Base-by-base conservation (phyloP, 495 filamentous ascomycete genomes). In the Penicillium egyptiacum region DNA sequence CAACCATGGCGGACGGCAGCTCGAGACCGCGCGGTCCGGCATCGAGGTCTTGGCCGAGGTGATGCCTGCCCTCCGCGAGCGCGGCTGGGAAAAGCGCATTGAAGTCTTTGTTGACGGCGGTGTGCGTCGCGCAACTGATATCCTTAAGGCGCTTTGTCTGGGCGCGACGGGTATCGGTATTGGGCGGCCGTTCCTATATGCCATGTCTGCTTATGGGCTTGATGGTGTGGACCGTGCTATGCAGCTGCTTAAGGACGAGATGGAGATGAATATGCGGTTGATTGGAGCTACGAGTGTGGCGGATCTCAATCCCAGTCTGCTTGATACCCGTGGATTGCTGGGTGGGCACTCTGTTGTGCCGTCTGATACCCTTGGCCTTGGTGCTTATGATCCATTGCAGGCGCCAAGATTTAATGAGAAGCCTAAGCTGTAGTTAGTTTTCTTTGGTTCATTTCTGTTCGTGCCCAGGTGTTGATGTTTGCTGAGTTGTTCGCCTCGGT, bases 241-340 rank as follows among this genome's bases (percentile, higher is more conserved):
- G 87, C 89, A 93, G 75, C 78, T 98, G 60, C 83, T 98, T 57
- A 95, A 90, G 79, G 94, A 98, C 68, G 94, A 98, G 81, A 91
- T 98, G 86, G 92, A 93, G 79, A 96, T 98, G 93, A 90, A 90
- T 64, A 98, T 98, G 94, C 83, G 95, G 9, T 76, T 98, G 59
- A 91, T 98, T 62, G 94, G 94, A 14, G 88, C 84, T 28, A 80
- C 78, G 1, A 84, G 66, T 39, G 69, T 98, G 22, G 86, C 82
- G 35, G 86, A 98, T 52, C 73, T 98, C 50, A 90, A 86, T 55
- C 86, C 91, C 7, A 83, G 81, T 12, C 57, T 98, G 67, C 66
- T 98, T 49, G 94, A 98, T 71, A 82, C 82, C 0, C 80, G 90
- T 48, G 88, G 86, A 0, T 49, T 79, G 46, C 66, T 94, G 25